Conservation (phyloP, 1,284 basidiomycete genomes). For the Ustilago tritici region DNA sequence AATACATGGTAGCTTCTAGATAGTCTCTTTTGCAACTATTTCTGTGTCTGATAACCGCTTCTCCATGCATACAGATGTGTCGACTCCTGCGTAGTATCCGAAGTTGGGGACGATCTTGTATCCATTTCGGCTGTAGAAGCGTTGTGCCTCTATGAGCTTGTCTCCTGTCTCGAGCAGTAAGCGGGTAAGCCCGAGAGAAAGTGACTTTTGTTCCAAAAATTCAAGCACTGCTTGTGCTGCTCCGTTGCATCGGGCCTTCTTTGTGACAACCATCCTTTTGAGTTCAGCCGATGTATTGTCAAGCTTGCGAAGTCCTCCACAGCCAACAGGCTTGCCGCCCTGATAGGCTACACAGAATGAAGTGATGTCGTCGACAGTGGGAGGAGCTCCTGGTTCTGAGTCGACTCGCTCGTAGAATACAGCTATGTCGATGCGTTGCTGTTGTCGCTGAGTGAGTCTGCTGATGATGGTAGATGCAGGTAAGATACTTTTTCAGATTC, state of each 20-base stretch:
- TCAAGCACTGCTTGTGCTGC: constrained; percentile 31
- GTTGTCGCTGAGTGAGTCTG: constrained; percentile 20
- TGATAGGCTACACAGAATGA: constrained; percentile 44
- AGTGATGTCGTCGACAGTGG: constrained; percentile 24
- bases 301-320: constrained; percentile 33
- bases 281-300: constrained; percentile 32
- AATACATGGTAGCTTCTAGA: background rate
- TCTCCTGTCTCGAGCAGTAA: constrained; percentile 41
- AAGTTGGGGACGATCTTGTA: constrained; percentile 36
- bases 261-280: constrained; percentile 42
- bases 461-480: background rate
- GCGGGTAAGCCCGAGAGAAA: constrained; percentile 13
- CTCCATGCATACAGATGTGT: constrained; percentile 42
- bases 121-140: constrained; percentile 39
- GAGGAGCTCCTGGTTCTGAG: constrained; percentile 32
- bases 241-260: constrained; percentile 27
- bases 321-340: constrained; percentile 18
- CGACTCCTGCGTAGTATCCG: constrained; percentile 38
- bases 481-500: background rate
- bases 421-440: constrained; percentile 37
- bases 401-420: constrained; percentile 24
- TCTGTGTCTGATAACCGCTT: constrained; percentile 10
- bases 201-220: constrained; percentile 31
- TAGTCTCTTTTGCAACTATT: background rate
- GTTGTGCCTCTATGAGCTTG: constrained; percentile 29